phyloP scores from a whole-genome alignment of 441 rosid species.

The Eugenia klotzschiana region DNA sequence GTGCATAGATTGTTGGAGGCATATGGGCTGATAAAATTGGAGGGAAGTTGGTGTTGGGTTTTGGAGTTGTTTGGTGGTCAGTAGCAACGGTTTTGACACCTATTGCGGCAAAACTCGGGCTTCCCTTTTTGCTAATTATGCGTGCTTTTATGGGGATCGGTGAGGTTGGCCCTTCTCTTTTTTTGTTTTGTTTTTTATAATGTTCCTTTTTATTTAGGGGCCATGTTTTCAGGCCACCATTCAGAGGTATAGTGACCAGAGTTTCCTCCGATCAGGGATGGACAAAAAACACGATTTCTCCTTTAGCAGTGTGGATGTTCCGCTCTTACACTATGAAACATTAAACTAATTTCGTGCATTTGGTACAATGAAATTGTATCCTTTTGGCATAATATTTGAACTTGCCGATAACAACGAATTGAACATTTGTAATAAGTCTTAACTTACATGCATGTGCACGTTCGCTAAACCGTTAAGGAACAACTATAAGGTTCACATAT shows the following conservation, averaged over 20 bases:
- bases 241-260: background rate
- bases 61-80: conserved; percentile 99
- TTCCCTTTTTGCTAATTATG: conserved; percentile 72
- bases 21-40: conserved; percentile 97
- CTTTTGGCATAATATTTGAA: background rate
- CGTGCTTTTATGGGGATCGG: conserved; percentile 99
- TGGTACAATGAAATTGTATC: background rate
- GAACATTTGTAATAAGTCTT: background rate
- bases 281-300: background rate
- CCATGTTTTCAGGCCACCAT: no score
- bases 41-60: conserved; percentile 81
- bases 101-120: conserved; percentile 80
- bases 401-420: background rate
- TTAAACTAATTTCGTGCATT: background rate
- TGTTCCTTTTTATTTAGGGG: no score
- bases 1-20: conserved; percentile 73
- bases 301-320: background rate
- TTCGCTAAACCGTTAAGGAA: background rate
- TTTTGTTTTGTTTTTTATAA: no score
- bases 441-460: background rate
- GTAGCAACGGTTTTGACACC: conserved; percentile 88
- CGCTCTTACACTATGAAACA: background rate
- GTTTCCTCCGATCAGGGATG: background rate
- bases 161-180: conserved; percentile 42
- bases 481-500: background rate